Base-by-base conservation (phyloP, 805 yeast genomes). In the Suhomyces prunicola region DNA sequence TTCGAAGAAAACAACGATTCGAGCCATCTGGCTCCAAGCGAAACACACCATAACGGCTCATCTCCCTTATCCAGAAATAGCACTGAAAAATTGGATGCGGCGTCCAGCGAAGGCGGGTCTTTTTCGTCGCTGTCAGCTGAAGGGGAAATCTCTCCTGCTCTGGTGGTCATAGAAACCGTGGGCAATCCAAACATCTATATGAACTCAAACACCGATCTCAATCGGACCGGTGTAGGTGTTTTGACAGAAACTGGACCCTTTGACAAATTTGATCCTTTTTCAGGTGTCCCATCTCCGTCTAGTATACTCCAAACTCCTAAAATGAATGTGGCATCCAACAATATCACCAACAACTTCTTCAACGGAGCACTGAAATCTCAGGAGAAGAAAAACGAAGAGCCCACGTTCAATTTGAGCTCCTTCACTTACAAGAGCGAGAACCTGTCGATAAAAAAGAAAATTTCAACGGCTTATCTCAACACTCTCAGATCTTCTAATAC, bases 331-430 rank as follows among this genome's bases (percentile, higher is more conserved):
- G 33, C 55, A 7, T 60, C 70, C 55, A 71, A 71, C 53, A 71
- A 70, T 54, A 71, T 71, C 44, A 71, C 77, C 44, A 71, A 68
- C 54, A 66, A 63, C 50, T 72, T 60, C 54, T 71, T 72, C 62
- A 67, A 66, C 54, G 62, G 22, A n/a, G 4, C 41, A 6, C 41
- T 36, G 41, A 41, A 40, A 15, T 47, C 46, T 13, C 48, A 44
- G 12, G 40, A 15, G 23, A 46, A 8, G 17, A 33, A 23, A 10
- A 45, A 5, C n/a, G 72, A 68, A 19, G 76, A 72, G 39, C 70
- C 57, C 50, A 61, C 72, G 1, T 70, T 71, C 59, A 71, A 70
- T 42, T 52, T 69, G 46, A 67, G 72, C 53, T 67, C 74, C 2
- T 72, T 72, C 57, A 64, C 73, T 5, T 65, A 67, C 44, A 63